A percentile compares a stretch with the other conserved stretches of the same genome.
Conservation (phyloP, 345 rosid species). For the Eucalyptus tenuipes region DNA sequence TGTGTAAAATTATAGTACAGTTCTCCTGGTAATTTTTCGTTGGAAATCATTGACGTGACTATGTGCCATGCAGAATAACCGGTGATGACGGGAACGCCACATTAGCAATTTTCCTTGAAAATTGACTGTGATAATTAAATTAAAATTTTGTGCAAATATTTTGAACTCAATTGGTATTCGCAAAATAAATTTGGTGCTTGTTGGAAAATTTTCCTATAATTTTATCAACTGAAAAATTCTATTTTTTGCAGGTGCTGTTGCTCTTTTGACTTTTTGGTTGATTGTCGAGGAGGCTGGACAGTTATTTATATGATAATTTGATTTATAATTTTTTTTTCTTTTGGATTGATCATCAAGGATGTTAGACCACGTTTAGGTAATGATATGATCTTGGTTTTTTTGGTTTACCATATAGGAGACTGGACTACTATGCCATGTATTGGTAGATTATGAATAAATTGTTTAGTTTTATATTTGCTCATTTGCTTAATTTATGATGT, state of each 20-base stretch:
- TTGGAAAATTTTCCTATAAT: neutral
- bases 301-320: neutral
- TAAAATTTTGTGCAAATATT: neutral
- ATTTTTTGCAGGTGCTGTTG: neutral
- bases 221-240: neutral
- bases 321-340: neutral
- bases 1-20: rapidly evolving
- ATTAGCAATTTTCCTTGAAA: rapidly evolving
- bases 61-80: rapidly evolving
- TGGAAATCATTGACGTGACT: rapidly evolving
- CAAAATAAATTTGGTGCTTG: rapidly evolving
- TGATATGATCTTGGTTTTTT: neutral
- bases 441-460: neutral
- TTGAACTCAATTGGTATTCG: neutral
- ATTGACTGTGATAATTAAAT: neutral
- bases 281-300: neutral
- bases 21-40: rapidly evolving
- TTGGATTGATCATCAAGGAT: neutral
- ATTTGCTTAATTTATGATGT: neutral
- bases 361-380: neutral
- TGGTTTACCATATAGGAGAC: neutral
- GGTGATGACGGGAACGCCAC: rapidly evolving
- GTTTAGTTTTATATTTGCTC: neutral
- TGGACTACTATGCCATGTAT: neutral
- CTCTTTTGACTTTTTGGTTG: neutral